These are phyloP conservation scores for Monarda citriodora DNA, from an alignment of 305 asterid genomes.

Conservation along the genomic window DNA sequence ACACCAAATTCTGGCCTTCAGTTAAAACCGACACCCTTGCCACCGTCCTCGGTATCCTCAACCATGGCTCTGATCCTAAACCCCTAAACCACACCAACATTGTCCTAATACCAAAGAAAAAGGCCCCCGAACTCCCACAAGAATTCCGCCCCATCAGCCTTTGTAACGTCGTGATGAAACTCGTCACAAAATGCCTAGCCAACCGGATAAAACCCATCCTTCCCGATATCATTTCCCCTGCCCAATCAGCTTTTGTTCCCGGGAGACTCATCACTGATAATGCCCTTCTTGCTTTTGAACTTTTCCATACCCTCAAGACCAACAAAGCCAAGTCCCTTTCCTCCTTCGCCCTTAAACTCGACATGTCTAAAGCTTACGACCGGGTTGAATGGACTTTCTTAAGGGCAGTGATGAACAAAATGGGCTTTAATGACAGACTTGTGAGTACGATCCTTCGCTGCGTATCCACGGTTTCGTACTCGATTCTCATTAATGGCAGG, in stretches of 20 bases:
- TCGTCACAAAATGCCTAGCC: neutral
- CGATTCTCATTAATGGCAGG: neutral
- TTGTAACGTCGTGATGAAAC: neutral
- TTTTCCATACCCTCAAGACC: neutral
- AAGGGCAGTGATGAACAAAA: rapidly evolving
- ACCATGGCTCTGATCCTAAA: too few relatives aligned
- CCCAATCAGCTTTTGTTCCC: neutral
- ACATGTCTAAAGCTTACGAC: neutral
- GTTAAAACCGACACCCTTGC: too few relatives aligned
- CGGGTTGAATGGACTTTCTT: neutral
- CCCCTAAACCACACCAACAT: neutral
- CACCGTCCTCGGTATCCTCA: too few relatives aligned
- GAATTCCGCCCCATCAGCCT: neutral
- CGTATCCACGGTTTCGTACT: neutral
- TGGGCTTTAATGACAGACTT: too few relatives aligned
- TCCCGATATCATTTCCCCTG: neutral
- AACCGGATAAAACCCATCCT: neutral
- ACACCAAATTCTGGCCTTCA: too few relatives aligned
- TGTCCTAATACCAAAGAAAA: neutral
- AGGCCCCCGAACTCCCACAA: neutral
- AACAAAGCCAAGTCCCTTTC: neutral
- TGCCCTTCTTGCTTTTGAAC: neutral
- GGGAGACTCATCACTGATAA: neutral
- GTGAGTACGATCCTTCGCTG: too few relatives aligned
- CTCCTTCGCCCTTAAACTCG: neutral